phyloP scores from a whole-genome alignment of 192 early-diverging fungal species.

The Mortierella alpina region DNA sequence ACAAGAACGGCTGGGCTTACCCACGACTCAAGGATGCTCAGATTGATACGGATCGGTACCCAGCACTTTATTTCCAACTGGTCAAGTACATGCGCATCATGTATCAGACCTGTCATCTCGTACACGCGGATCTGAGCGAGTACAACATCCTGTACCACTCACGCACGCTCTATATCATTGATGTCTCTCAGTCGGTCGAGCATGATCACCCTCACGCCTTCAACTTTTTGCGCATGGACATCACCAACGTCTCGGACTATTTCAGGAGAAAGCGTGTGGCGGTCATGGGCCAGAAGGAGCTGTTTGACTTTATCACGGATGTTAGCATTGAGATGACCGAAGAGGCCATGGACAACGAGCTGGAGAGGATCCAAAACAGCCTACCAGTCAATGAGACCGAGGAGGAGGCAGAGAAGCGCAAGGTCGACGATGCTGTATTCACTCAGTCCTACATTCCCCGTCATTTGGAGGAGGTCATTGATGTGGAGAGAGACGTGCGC shows the following conservation, averaged over 20 bases:
- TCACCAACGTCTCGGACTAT: constrained; percentile 92
- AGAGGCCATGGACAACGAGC: constrained; percentile 72
- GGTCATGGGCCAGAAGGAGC: constrained; percentile 82
- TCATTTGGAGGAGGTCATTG: constrained; percentile 90
- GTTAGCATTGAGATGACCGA: constrained; percentile 66
- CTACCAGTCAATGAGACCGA: constrained; percentile 53
- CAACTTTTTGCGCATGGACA: constrained; percentile 96
- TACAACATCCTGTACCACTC: constrained; percentile 97
- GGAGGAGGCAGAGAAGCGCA: constrained; percentile 62
- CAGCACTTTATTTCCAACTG: constrained; percentile 84
- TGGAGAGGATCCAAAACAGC: constrained; percentile 71
- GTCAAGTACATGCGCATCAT: constrained; percentile 89
- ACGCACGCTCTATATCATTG: constrained; percentile 88
- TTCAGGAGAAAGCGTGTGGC: constrained; percentile 82
- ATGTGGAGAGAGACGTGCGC: constrained; percentile 85
- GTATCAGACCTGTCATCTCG: constrained; percentile 93
- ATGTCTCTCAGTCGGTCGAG: constrained; percentile 98
- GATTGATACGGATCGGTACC: constrained; percentile 78
- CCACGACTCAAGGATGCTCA: constrained; percentile 94
- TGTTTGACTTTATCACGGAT: constrained; percentile 92
- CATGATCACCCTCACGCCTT: constrained; percentile 98
- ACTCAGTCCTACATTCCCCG: constrained; percentile 91
- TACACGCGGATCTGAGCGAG: constrained; percentile 97
- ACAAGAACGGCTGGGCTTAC: constrained; percentile 93
- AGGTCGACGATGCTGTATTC: constrained; percentile 91